Evolutionary conservation across 2,329 filamentous ascomycete genomes (phyloP).

Genomic region (Neonectria ditissima): DNA sequence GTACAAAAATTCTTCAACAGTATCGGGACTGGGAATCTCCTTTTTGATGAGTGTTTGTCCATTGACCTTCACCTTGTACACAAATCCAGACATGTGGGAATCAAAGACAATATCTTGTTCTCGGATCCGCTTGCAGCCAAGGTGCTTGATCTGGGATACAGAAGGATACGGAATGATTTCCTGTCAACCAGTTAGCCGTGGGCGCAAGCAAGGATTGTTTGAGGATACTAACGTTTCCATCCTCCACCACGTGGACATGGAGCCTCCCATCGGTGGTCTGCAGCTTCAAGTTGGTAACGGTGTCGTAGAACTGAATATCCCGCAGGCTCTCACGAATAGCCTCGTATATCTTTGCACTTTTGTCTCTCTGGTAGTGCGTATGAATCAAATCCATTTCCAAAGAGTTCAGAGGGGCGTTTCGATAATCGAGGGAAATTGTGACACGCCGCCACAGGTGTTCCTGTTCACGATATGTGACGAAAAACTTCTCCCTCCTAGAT

Average conservation of each 20-base stretch:
- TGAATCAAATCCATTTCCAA: constrained; percentile 85
- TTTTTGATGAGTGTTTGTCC: constrained; percentile 88
- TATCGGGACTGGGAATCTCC: constrained; percentile 95
- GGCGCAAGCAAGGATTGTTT: background rate
- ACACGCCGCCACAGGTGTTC: constrained; percentile 86
- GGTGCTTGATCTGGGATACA: constrained; percentile 77
- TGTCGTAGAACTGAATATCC: constrained; percentile 97
- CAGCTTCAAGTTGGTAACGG: constrained; percentile 94
- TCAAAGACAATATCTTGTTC: constrained; percentile 87
- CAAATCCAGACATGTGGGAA: constrained; percentile 94
- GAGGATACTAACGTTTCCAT: constrained; percentile 74
- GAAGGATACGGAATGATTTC: constrained; percentile 92
- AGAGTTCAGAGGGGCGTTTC: constrained; percentile 81
- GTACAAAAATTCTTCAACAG: constrained; percentile 95
- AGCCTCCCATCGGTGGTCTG: constrained; percentile 88
- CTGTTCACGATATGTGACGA: constrained; percentile 90
- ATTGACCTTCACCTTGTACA: constrained; percentile 87
- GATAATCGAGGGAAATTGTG: constrained; percentile 94
- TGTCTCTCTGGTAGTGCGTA: constrained; percentile 88
- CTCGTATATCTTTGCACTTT: constrained; percentile 93
- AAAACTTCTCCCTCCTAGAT: constrained; percentile 96
- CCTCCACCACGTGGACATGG: constrained; percentile 98
- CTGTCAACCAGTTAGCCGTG: constrained; percentile 48
- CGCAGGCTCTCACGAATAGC: constrained; percentile 89
- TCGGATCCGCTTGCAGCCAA: constrained; percentile 72